Conservation (phyloP, 176 grass and related monocot species). For the Oryza coarctata region DNA sequence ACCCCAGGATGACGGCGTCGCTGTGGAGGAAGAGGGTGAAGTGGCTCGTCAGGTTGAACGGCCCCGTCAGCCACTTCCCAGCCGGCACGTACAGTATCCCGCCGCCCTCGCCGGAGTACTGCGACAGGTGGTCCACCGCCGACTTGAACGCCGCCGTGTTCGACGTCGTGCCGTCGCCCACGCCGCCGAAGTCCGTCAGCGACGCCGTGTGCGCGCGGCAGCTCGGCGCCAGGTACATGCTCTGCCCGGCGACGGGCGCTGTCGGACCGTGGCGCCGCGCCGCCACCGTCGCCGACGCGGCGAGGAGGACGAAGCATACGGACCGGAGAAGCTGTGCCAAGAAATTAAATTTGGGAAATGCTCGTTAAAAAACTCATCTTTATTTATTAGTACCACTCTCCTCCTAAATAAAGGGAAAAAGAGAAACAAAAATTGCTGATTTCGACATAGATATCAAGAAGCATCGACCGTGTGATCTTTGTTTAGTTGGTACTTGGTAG, state of each 20-base stretch:
- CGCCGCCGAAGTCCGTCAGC: slow-evolving; percentile 66
- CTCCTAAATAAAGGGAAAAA: too few species aligned
- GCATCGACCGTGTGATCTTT: neutral
- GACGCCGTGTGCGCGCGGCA: slow-evolving; percentile 77
- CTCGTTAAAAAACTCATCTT: too few species aligned
- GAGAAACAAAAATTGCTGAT: too few species aligned
- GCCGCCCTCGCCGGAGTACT: slow-evolving; percentile 46
- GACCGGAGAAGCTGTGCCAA: slow-evolving; percentile 1
- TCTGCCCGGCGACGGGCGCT: slow-evolving; percentile 4
- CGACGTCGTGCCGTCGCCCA: slow-evolving; percentile 72
- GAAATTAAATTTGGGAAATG: neutral
- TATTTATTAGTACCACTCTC: too few species aligned
- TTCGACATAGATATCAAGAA: neutral
- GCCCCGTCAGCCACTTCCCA: slow-evolving; percentile 86
- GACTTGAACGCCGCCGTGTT: slow-evolving; percentile 84
- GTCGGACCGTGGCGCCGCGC: slow-evolving; percentile 16
- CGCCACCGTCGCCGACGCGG: neutral
- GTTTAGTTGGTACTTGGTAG: neutral
- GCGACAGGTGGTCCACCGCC: slow-evolving; percentile 71
- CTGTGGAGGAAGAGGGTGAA: slow-evolving; percentile 86
- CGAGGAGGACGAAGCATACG: slow-evolving; percentile 16
- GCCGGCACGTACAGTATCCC: slow-evolving; percentile 83
- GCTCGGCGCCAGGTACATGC: slow-evolving; percentile 56
- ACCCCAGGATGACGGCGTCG: slow-evolving; percentile 70
- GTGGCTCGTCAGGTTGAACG: slow-evolving; percentile 89